These are phyloP conservation scores for Yamadazyma kitorensis DNA, from an alignment of 805 yeast genomes.

Conservation along the genomic window DNA sequence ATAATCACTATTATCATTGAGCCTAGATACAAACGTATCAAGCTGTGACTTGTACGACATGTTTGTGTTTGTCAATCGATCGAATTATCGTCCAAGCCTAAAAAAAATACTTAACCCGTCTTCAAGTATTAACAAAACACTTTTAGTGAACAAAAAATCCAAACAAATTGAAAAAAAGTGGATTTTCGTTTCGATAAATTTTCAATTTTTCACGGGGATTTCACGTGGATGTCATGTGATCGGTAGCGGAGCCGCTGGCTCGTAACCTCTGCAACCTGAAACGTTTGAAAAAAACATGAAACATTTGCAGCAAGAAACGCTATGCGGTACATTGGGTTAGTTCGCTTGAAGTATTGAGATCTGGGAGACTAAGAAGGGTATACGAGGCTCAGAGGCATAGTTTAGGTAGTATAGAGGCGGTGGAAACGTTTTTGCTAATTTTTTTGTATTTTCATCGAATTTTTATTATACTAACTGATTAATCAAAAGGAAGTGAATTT, in stretches of 20 bases:
- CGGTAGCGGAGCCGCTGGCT: constrained; percentile 1
- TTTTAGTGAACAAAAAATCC: not conserved
- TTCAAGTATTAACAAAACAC: not conserved
- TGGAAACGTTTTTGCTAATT: no score
- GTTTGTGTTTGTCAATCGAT: not conserved
- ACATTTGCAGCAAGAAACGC: no score
- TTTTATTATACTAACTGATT: no score
- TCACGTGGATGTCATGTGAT: constrained; percentile 19
- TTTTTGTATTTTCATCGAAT: no score
- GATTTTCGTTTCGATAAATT: constrained; percentile 4
- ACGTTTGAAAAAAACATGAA: no score
- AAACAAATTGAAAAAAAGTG: constrained; percentile 7
- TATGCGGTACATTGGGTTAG: no score
- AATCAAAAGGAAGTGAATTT: no score
- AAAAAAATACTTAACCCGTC: not conserved
- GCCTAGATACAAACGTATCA: constrained; percentile 64
- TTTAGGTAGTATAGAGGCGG: no score
- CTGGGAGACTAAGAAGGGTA: no score
- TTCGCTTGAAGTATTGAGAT: no score
- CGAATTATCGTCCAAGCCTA: not conserved
- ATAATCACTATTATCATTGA: constrained; percentile 55
- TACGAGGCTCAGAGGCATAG: no score
- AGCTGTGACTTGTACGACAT: constrained; percentile 56
- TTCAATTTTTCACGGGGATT: constrained; percentile 19
- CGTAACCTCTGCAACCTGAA: no score